Evolutionary conservation across 2,329 filamentous ascomycete genomes (phyloP), one percentile per base, ranked within the genome.

Genomic region (Capronia coronata): DNA sequence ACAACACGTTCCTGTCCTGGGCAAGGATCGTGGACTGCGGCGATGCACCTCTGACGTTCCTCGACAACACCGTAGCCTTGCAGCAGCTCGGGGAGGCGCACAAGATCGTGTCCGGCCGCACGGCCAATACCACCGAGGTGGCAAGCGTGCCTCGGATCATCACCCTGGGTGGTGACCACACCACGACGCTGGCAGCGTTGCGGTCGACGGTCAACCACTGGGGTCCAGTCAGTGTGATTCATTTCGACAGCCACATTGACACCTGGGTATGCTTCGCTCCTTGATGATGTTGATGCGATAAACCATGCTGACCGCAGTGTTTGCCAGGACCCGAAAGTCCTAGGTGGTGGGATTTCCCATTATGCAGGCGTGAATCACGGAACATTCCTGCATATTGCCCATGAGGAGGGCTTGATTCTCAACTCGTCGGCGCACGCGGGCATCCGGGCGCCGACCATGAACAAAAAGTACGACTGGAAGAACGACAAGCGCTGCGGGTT

Each of bases 351-450:
- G 1, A 65, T 77, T 4, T 75, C 70, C 5, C 66, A 73, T 48
- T 77, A 76, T 59, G 74, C 75, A 67, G 71, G 71, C n/a, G 68
- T 78, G 25, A 78, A 78, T 49, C 75, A 79, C 52, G 75, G 76
- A 21, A 79, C 76, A 0, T 79, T 77, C 59, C 63, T 78, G 13
- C 75, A 78, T 52, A 72, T 78, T 42, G 76, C 76, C 1, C 74
- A 78, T 52, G 76, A 79, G 61, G 76, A 79, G 65, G 76, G 75
- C 1, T 63, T 80, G 48, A 71, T 79, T 49, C 66, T 67, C 16
- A 78, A 79, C 54, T 69, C 70, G 2, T 78, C 75, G 0, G 73
- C 78, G 5, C 76, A 79, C 58, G 77, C 76, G 11, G 77, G 77
- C 0, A 79, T 79, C 49, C 67, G 77, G 54, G 76, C 71, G 4